Percentiles rank a stretch among this genome's conserved stretches.
phyloP scores from a whole-genome alignment of 2,329 filamentous ascomycete genomes.

The Ascochyta viciae-villosae region DNA sequence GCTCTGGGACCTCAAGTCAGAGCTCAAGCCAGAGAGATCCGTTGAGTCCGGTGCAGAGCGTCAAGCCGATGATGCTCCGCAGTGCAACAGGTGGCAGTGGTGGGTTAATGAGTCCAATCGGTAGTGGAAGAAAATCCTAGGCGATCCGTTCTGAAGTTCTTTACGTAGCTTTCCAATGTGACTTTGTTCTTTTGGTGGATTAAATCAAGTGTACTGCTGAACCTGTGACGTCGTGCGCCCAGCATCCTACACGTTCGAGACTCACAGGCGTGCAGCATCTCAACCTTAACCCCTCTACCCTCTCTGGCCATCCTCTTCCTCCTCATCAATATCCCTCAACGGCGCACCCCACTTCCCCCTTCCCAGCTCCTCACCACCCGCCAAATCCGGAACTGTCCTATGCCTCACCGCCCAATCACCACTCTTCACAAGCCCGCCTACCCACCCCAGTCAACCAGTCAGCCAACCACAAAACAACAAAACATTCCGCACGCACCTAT shows the following conservation, averaged over 20 bases:
- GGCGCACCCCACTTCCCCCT: slow-evolving; percentile 3
- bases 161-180: slow-evolving; percentile 36
- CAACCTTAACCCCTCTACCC: background rate
- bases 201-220: background rate
- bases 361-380: slow-evolving; percentile 1
- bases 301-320: slow-evolving; percentile 1
- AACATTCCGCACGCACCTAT: background rate
- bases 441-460: background rate
- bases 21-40: slow-evolving; percentile 49
- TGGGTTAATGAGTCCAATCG: slow-evolving; percentile 43
- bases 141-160: slow-evolving; percentile 25
- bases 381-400: slow-evolving; percentile 10
- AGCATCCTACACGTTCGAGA: no score
- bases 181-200: slow-evolving; percentile 34
- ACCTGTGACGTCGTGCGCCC: no score
- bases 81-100: slow-evolving; percentile 40
- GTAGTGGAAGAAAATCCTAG: slow-evolving; percentile 29
- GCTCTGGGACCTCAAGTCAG: slow-evolving; percentile 51
- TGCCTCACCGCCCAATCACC: slow-evolving; percentile 9
- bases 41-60: slow-evolving; percentile 46
- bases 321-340: slow-evolving; percentile 1
- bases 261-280: no score
- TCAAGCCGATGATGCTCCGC: slow-evolving; percentile 45
- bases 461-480: no score
- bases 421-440: slow-evolving; percentile 1